Base-by-base conservation (phyloP, 2,329 filamentous ascomycete species). In the Coniochaeta hoffmannii region DNA sequence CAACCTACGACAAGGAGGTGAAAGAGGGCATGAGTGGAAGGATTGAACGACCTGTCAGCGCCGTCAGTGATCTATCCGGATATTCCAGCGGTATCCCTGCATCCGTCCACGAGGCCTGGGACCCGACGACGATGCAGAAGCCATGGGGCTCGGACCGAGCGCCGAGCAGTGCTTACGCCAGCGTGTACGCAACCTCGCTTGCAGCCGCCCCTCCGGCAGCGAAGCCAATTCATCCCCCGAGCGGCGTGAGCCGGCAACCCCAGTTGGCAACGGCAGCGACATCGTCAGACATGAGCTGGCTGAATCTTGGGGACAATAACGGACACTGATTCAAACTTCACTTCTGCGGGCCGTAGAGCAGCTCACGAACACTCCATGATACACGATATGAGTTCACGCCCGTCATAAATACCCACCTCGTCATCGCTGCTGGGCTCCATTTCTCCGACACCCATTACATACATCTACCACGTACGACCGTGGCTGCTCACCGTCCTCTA, bases 281-380 rank as follows among this genome's bases (percentile, higher is more conserved):
- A 7, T 77, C 79, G 12, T 79, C 78, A 53, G 88, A 91, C 68
- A 89, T 91, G 86, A 89, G 86, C 70, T 92, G 88, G 88, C 71
- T 92, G 60, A 90, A 91, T 65, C 76, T 91, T 17, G 85, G 83
- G 50, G 79, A 80, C 35, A 64, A 65, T 36, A 61, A 65, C 24
- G 58, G 55, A 19, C 31, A 38, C 19, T 53, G 22, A 54, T 55
- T 24, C n/a, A 24, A 22, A 38, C 35, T n/a, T 22, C 34, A 30
- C 31, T 31, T 22, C n/a, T 30, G 12, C 24, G 24, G 28, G 9
- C 24, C 24, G 5, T 22, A 46, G 8, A n/a, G 44, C 2, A 50
- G n/a, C n/a, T 28, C 11, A 50, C 44, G 44, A 28, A 30, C 44
- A n/a, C 12, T 50, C n/a, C 14, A 50, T 52, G 50, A 52, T 24